Conservation (phyloP, 2,329 filamentous ascomycete species). For the Samsoniella hepiali region DNA sequence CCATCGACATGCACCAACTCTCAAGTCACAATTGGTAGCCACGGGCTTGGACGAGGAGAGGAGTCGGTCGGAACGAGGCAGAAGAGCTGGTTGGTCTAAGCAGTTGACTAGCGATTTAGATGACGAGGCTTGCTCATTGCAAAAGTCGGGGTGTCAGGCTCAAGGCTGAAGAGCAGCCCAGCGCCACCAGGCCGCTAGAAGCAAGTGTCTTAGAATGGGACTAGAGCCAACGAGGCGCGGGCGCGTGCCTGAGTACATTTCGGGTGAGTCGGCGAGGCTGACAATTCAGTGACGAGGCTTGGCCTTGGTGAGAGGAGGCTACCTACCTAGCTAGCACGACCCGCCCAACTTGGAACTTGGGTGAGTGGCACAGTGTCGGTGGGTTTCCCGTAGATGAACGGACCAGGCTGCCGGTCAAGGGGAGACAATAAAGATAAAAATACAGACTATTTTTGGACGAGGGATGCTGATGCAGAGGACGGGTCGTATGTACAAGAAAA, state of each 20-base stretch:
- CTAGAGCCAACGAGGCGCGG: not conserved
- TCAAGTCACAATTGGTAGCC: too few relatives aligned
- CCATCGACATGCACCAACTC: too few relatives aligned
- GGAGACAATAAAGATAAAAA: too few relatives aligned
- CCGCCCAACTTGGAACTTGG: too few relatives aligned
- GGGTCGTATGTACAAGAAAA: not conserved
- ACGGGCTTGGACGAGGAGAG: too few relatives aligned
- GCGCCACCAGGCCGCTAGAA: conserved; percentile 3
- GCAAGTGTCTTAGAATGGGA: not conserved
- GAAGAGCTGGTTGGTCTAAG: not conserved
- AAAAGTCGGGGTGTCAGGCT: conserved; percentile 7
- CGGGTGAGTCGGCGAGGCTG: not conserved
- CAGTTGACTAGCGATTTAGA: not conserved
- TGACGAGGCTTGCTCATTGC: not conserved
- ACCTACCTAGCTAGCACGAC: too few relatives aligned
- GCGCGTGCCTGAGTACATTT: conserved; percentile 4
- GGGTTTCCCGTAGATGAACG: too few relatives aligned
- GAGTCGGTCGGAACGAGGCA: not conserved
- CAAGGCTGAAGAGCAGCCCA: conserved; percentile 7
- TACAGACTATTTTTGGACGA: too few relatives aligned
- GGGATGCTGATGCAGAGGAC: not conserved
- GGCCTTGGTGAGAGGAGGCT: not conserved
- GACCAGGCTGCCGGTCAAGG: too few relatives aligned
- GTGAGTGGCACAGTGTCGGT: too few relatives aligned
- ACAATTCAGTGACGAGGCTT: not conserved